These are phyloP conservation scores for Euphorbia peplus DNA, from an alignment of 345 rosid genomes.

Conservation along the genomic window DNA sequence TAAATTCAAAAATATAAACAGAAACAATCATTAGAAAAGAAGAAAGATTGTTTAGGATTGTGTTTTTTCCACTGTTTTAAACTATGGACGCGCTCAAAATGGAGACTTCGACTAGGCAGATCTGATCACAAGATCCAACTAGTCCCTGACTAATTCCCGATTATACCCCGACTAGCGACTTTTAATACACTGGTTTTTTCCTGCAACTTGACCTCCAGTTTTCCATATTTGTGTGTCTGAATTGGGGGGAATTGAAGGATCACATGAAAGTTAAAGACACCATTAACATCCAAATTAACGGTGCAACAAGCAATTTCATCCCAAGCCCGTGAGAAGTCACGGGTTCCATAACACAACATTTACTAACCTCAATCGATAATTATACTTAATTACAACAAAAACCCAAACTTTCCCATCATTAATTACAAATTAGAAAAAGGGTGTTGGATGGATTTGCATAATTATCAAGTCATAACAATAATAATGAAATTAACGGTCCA, in stretches of 20 bases:
- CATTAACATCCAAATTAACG: conserved; percentile 37
- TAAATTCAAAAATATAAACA: neutral
- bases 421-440: neutral
- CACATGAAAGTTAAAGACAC: conserved; percentile 51
- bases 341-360: conserved; percentile 44
- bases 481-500: conserved; percentile 3
- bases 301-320: conserved; percentile 37
- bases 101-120: no score
- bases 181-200: no score
- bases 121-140: no score
- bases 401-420: conserved; percentile 16
- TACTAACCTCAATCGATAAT: conserved; percentile 26
- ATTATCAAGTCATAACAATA: neutral
- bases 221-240: conserved; percentile 5
- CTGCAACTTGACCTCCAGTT: conserved; percentile 7
- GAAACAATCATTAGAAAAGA: neutral
- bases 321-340: conserved; percentile 54
- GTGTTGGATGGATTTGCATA: conserved; percentile 5
- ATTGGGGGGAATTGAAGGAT: conserved; percentile 30
- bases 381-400: conserved; percentile 6
- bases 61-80: conserved; percentile 15
- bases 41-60: neutral
- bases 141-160: no score
- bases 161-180: no score
- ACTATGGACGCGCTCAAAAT: no score